phyloP scores from a whole-genome alignment of 2,329 filamentous ascomycete species.

The Aspergillus aculeatus region DNA sequence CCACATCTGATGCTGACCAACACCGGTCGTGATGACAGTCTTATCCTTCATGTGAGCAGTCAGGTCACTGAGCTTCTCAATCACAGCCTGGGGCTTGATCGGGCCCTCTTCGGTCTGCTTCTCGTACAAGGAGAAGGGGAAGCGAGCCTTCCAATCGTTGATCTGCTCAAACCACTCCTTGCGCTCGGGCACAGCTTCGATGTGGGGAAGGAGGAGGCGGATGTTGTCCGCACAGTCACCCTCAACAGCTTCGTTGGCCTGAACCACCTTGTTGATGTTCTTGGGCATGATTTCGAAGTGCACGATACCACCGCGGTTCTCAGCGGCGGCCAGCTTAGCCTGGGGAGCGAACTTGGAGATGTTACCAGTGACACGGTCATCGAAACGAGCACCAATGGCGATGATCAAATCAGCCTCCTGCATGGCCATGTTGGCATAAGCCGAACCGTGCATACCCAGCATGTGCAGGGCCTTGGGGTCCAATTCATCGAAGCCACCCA shows the following conservation, averaged over 20 bases:
- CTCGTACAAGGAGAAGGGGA: conserved; percentile 73
- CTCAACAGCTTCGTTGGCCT: conserved; percentile 92
- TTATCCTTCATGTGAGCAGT: conserved; percentile 71
- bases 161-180: conserved; percentile 86
- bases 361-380: conserved; percentile 86
- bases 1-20: conserved; percentile 99
- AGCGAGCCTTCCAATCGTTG: conserved; percentile 78
- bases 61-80: conserved; percentile 79
- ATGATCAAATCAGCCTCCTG: conserved; percentile 96
- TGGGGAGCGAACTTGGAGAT: conserved; percentile 84
- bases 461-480: conserved; percentile 95
- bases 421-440: conserved; percentile 97
- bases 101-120: conserved; percentile 37
- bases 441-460: conserved; percentile 97
- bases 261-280: conserved; percentile 99
- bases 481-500: conserved; percentile 89
- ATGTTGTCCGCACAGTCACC: conserved; percentile 86
- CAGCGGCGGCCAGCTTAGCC: conserved; percentile 78
- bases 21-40: conserved; percentile 84
- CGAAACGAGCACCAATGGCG: conserved; percentile 88
- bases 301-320: conserved; percentile 88
- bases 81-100: conserved; percentile 66
- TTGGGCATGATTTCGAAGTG: conserved; percentile 99
- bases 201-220: conserved; percentile 67
- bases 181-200: conserved; percentile 65